Evolutionary conservation across 768 basidiomycete genomes (phyloP), one percentile per base, ranked within the genome.

Genomic region (Boletus sensibilis): DNA sequence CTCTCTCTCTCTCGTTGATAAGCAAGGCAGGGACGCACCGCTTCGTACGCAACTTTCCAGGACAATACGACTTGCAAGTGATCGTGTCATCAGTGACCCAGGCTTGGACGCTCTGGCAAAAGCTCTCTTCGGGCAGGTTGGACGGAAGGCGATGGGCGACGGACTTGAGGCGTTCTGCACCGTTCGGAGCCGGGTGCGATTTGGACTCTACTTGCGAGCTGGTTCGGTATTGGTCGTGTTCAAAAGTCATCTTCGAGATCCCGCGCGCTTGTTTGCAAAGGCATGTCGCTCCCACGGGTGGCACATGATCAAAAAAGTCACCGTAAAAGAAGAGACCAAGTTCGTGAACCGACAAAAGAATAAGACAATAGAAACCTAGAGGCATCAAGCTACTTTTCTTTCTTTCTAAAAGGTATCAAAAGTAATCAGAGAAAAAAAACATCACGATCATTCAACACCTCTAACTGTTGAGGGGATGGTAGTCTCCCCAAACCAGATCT

Each of bases 71-170:
- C 68, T 83, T 90, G 89, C 88, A 93, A 12, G 73, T 65, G 9
- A 81, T 74, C 0, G 86, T 83, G 33, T 92, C 86, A 18, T 90
- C 86, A 1, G 83, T 78, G 14, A 94, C 88, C 94, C 95, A 99
- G 2, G 78, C 68, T 50, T 85, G 78, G 3, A 94, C 92, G 58
- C 90, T 92, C 64, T 88, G 84, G 96, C 96, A 98, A 74, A 99
- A 98, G 51, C 96, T 74, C 2, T 85, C 85, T 64, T 94, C 94
- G 5, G 96, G 96, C 3, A 99, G 78, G 64, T 94, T 93, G 13
- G 95, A 89, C 0, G 96, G 96, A 5, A 98, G 78, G 37, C 92
- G 77, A 41, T 96, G 85, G 18, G 98, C 87, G 61, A 97, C 81
- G 31, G 86, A 86, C 79, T 99, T 99, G 64, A 94, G 75, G 5